These are phyloP conservation scores for Pleurotus tuber-regium DNA, from an alignment of 768 basidiomycete genomes.

Conservation along the genomic window DNA sequence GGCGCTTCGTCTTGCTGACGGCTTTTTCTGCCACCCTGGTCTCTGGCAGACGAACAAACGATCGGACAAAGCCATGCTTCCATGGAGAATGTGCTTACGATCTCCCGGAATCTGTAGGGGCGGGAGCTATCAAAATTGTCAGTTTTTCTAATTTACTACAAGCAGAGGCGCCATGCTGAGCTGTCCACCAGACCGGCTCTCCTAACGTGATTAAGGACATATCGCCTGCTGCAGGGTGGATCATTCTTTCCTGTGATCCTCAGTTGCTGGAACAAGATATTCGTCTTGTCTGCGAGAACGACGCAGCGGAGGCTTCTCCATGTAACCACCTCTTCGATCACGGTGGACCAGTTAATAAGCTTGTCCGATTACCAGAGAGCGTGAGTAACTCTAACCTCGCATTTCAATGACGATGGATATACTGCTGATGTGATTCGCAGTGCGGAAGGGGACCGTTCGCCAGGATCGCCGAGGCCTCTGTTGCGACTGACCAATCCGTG, in stretches of 20 bases:
- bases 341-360: background rate
- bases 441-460: background rate
- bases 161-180: background rate
- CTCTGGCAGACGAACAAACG: background rate
- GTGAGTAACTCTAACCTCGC: background rate
- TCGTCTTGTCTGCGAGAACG: conserved; percentile 2
- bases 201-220: background rate
- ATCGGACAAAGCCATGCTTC: background rate
- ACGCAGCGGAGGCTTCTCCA: background rate
- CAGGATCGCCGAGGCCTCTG: background rate
- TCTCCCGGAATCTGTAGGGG: background rate
- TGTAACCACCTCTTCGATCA: conserved; percentile 1
- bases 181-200: background rate
- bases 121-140: background rate
- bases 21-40: background rate
- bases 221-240: conserved; percentile 5
- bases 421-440: background rate
- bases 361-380: conserved; percentile 5
- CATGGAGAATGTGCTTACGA: conserved; percentile 4
- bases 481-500: background rate
- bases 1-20: background rate
- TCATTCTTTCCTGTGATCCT: conserved; percentile 3
- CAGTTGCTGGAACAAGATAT: background rate
- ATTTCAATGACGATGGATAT: too few species aligned
- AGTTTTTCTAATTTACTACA: background rate